phyloP scores from a whole-genome alignment of 768 basidiomycete species.

The Leccinum sublutescens region DNA sequence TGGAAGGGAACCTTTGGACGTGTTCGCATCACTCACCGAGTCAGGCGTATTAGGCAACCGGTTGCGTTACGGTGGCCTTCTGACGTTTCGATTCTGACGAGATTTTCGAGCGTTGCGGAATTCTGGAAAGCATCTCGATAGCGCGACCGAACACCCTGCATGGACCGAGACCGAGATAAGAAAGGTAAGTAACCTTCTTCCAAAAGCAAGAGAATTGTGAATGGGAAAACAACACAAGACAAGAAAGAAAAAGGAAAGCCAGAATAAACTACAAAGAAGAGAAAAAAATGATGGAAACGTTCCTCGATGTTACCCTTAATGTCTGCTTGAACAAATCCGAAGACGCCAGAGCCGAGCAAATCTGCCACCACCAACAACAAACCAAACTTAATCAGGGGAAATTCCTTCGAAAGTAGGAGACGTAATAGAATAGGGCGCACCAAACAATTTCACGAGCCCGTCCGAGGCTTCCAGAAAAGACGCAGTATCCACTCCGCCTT shows the following conservation, averaged over 20 bases:
- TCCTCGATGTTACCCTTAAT: slow-evolving; percentile 66
- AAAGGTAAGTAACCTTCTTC: slow-evolving; percentile 3
- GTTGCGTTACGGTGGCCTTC: slow-evolving; percentile 49
- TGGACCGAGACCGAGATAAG: slow-evolving; percentile 8
- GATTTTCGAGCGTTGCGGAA: slow-evolving; percentile 58
- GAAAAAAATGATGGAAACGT: slow-evolving; percentile 22
- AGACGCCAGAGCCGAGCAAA: slow-evolving; percentile 64
- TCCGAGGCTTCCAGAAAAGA: slow-evolving; percentile 87
- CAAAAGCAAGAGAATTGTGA: slow-evolving; percentile 11
- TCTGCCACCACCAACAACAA: slow-evolving; percentile 38
- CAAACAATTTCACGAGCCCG: slow-evolving; percentile 74
- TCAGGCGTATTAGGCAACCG: slow-evolving; percentile 61
- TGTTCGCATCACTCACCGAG: slow-evolving; percentile 47
- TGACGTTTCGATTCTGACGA: slow-evolving; percentile 51
- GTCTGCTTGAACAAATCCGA: slow-evolving; percentile 73
- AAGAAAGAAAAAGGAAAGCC: neutral
- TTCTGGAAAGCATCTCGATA: slow-evolving; percentile 42
- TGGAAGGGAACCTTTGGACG: neutral
- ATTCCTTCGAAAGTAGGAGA: slow-evolving; percentile 7
- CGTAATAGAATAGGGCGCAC: slow-evolving; percentile 39
- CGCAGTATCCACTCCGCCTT: slow-evolving; percentile 73
- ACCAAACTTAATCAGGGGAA: slow-evolving; percentile 10
- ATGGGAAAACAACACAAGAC: slow-evolving; percentile 4
- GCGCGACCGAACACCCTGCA: slow-evolving; percentile 63
- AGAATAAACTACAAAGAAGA: neutral